phyloP scores from a whole-genome alignment of 768 basidiomycete genomes.

The Boletus insuetus region DNA sequence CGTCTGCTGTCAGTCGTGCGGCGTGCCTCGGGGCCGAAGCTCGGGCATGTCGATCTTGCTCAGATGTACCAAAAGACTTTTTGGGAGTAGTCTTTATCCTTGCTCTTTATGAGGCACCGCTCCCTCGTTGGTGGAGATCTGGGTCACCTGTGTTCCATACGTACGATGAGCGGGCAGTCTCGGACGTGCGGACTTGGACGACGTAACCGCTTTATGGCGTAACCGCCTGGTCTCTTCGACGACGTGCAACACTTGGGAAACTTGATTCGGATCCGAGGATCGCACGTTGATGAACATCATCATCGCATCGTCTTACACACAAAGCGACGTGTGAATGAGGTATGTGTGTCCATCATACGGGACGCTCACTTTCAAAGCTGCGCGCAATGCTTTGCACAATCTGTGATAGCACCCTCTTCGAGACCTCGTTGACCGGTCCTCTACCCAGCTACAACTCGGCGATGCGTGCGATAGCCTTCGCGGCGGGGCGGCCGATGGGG shows the following conservation, averaged over 20 bases:
- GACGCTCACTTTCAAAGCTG: constrained; percentile 63
- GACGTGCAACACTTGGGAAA: constrained; percentile 51
- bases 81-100: constrained; percentile 55
- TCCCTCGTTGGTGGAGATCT: constrained; percentile 64
- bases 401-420: constrained; percentile 58
- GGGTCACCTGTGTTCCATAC: constrained; percentile 44
- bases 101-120: constrained; percentile 46
- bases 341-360: too few relatives aligned
- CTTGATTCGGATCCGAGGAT: too few relatives aligned
- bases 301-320: too few relatives aligned
- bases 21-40: constrained; percentile 36
- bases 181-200: too few relatives aligned
- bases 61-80: constrained; percentile 65
- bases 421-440: constrained; percentile 76
- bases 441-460: constrained; percentile 65
- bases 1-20: background rate
- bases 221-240: constrained; percentile 80
- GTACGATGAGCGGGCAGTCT: constrained; percentile 25
- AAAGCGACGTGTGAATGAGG: too few relatives aligned
- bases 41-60: constrained; percentile 90
- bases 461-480: constrained; percentile 65
- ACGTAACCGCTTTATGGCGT: constrained; percentile 67
- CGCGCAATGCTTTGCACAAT: constrained; percentile 70
- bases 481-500: constrained; percentile 68
- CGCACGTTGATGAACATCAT: too few relatives aligned